Evolutionary conservation across 2,329 filamentous ascomycete genomes (phyloP).

Genomic region (Cryoendolithus antarcticus): DNA sequence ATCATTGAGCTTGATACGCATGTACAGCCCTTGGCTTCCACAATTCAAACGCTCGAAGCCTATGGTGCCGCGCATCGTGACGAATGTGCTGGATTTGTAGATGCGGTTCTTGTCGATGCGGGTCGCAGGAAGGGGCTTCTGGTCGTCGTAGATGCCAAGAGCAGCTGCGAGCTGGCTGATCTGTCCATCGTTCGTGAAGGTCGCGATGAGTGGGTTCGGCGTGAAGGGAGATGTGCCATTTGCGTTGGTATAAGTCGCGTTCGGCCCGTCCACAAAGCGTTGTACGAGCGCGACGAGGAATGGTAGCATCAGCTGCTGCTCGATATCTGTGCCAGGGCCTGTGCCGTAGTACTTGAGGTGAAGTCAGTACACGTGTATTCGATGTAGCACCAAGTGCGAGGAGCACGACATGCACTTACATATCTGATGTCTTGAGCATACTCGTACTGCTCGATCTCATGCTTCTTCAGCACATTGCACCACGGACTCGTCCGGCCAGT

Average conservation of each 20-base stretch:
- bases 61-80: conserved; percentile 53
- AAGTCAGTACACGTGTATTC: background rate
- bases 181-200: conserved; percentile 56
- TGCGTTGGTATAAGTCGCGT: conserved; percentile 32
- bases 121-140: conserved; percentile 37
- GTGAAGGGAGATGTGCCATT: conserved; percentile 33
- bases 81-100: conserved; percentile 44
- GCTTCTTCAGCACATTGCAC: conserved; percentile 47
- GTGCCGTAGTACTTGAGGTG: conserved; percentile 35
- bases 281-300: conserved; percentile 43
- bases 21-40: conserved; percentile 29
- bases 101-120: conserved; percentile 29
- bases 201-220: conserved; percentile 46
- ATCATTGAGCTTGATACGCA: conserved; percentile 51
- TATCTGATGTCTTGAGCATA: conserved; percentile 56
- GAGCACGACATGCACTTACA: conserved; percentile 24
- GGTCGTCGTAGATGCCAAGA: conserved; percentile 49
- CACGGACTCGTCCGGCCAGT: conserved; percentile 45
- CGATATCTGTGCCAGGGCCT: conserved; percentile 43
- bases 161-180: conserved; percentile 48
- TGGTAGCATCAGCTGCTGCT: conserved; percentile 49
- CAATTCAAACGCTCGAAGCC: conserved; percentile 53
- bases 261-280: conserved; percentile 42
- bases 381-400: conserved; percentile 7
- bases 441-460: conserved; percentile 50